Evolutionary conservation across 2,329 filamentous ascomycete genomes (phyloP).

Genomic region (Mycosphaerella sp.): DNA sequence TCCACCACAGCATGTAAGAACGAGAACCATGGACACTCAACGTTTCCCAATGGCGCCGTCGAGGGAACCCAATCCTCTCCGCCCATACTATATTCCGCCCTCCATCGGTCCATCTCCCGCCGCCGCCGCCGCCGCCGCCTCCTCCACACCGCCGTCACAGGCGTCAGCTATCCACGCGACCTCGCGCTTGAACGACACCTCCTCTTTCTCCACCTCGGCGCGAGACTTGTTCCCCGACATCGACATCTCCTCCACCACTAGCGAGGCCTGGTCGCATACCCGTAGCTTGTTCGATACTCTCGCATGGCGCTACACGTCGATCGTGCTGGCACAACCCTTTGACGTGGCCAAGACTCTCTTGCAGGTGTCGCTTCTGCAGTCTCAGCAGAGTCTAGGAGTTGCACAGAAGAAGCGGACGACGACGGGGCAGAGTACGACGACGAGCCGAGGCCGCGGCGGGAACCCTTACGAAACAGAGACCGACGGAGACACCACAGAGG

Average conservation of each 20-base stretch:
- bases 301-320: constrained; percentile 84
- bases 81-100: constrained; percentile 66
- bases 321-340: constrained; percentile 88
- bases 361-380: constrained; percentile 58
- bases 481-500: constrained; percentile 16
- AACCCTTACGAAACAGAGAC: constrained; percentile 24
- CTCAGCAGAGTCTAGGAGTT: constrained; percentile 29
- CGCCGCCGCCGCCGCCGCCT: constrained; percentile 25
- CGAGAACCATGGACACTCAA: constrained; percentile 10
- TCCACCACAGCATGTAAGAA: no score
- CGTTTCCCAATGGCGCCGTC: constrained; percentile 39
- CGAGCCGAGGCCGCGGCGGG: constrained; percentile 16
- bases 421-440: constrained; percentile 10
- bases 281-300: constrained; percentile 76
- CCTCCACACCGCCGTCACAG: constrained; percentile 11
- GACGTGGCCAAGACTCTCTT: constrained; percentile 93
- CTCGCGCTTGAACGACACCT: constrained; percentile 2
- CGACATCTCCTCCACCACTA: constrained; percentile 47
- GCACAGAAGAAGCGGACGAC: constrained; percentile 26
- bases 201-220: constrained; percentile 55
- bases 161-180: constrained; percentile 11
- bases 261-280: constrained; percentile 38
- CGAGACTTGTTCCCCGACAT: constrained; percentile 84
- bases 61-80: constrained; percentile 55
- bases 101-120: constrained; percentile 47